A percentile compares a stretch with the other conserved stretches of the same genome.
phyloP scores from a whole-genome alignment of 139 green algal genomes.

The Yamagishiella unicocca region DNA sequence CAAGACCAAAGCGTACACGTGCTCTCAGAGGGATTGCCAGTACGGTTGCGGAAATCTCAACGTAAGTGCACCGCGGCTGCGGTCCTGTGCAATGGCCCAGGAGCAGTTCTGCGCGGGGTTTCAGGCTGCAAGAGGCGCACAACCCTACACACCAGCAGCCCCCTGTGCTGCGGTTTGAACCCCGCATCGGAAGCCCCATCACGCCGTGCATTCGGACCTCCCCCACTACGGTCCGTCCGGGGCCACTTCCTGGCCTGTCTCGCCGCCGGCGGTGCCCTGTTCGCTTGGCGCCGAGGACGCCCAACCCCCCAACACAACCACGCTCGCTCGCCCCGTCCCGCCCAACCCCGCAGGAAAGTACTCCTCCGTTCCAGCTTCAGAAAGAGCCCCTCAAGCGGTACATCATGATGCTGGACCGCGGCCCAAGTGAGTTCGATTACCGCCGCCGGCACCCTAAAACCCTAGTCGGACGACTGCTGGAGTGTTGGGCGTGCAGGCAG shows the following conservation, averaged over 20 bases:
- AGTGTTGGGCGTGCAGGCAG: not conserved
- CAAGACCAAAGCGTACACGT: constrained; percentile 35
- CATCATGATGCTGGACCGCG: constrained; percentile 84
- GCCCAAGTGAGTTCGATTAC: constrained; percentile 59
- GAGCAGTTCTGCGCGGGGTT: not conserved
- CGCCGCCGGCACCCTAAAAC: not conserved
- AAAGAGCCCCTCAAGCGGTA: constrained; percentile 60
- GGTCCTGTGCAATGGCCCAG: no score
- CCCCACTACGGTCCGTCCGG: no score
- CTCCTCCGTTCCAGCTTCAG: constrained; percentile 52
- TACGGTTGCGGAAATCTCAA: constrained; percentile 57
- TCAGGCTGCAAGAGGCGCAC: not conserved
- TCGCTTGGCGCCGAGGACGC: not conserved
- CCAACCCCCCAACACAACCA: not conserved
- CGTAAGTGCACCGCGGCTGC: constrained; percentile 36
- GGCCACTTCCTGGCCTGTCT: not conserved
- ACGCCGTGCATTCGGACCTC: not conserved
- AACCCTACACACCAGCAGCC: not conserved
- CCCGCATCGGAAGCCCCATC: not conserved
- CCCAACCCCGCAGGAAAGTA: constrained; percentile 42
- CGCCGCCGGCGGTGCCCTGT: not conserved
- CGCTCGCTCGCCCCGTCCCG: not conserved
- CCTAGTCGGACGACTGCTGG: not conserved
- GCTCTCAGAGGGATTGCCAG: constrained; percentile 51
- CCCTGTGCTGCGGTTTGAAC: not conserved